Evolutionary conservation across 2,329 filamentous ascomycete species (phyloP).

Genomic region (Sarocladium brachiariae): DNA sequence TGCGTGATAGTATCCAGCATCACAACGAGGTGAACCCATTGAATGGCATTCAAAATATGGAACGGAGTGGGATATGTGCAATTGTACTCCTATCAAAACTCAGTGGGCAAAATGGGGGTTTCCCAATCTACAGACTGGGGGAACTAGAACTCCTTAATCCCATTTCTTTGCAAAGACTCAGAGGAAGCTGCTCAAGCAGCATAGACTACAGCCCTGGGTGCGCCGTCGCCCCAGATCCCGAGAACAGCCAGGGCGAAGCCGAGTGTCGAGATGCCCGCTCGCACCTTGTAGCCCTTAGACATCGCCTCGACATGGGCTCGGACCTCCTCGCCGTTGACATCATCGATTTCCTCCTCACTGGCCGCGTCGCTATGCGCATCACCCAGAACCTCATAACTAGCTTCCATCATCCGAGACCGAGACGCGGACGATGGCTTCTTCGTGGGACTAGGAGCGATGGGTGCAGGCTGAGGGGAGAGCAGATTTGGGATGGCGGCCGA

Average conservation of each 20-base stretch:
- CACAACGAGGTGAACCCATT: too few relatives aligned
- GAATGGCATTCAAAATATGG: not conserved
- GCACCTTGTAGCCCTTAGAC: conserved; percentile 45
- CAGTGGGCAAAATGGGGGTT: not conserved
- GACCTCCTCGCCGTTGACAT: conserved; percentile 57
- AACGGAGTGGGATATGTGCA: conserved; percentile 4
- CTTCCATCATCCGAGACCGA: conserved; percentile 49
- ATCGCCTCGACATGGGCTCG: conserved; percentile 49
- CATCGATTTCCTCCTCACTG: conserved; percentile 39
- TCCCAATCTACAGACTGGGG: too few relatives aligned
- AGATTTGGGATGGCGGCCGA: conserved; percentile 49
- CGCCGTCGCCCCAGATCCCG: conserved; percentile 61
- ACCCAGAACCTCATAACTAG: conserved; percentile 63
- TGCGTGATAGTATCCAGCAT: too few relatives aligned
- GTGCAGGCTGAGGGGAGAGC: conserved; percentile 30
- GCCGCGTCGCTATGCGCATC: conserved; percentile 43
- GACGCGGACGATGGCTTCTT: conserved; percentile 19
- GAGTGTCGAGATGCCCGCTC: conserved; percentile 46
- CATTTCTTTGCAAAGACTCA: not conserved
- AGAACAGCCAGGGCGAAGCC: conserved; percentile 56
- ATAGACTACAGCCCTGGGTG: conserved; percentile 26
- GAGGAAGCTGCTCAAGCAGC: conserved; percentile 20
- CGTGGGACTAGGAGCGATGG: conserved; percentile 21
- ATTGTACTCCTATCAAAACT: not conserved
- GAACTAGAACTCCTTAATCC: not conserved